Conservation (phyloP, 2,329 filamentous ascomycete species). For the Neoascochyta sp. region DNA sequence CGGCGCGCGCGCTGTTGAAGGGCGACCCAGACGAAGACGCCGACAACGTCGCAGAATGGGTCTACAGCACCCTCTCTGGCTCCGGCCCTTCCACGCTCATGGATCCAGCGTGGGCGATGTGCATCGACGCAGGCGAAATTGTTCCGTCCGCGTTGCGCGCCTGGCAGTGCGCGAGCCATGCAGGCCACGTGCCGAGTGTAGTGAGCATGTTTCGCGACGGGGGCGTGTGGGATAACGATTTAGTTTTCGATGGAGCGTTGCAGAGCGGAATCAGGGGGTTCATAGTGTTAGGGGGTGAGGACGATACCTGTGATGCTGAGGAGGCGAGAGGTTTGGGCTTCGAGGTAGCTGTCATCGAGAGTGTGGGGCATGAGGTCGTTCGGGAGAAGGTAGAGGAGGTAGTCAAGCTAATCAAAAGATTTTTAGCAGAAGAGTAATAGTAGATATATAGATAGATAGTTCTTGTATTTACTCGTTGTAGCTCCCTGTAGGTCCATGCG, state of each 20-base stretch:
- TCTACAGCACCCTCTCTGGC: slow-evolving; percentile 45
- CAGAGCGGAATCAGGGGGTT: slow-evolving; percentile 21
- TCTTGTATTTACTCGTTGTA: no score
- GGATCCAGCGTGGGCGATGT: slow-evolving; percentile 45
- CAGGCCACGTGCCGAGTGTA: slow-evolving; percentile 47
- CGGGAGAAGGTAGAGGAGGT: slow-evolving; percentile 40
- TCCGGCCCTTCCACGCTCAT: slow-evolving; percentile 39
- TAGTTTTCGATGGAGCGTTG: slow-evolving; percentile 27
- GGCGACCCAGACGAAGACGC: slow-evolving; percentile 10
- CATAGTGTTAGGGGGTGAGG: slow-evolving; percentile 38
- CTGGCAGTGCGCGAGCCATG: slow-evolving; percentile 49
- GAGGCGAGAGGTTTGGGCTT: slow-evolving; percentile 36
- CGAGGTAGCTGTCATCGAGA: slow-evolving; percentile 37
- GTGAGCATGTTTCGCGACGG: slow-evolving; percentile 49
- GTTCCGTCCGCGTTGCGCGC: slow-evolving; percentile 48
- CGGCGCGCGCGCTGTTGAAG: neutral
- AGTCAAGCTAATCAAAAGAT: slow-evolving; percentile 27
- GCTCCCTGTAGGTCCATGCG: no score
- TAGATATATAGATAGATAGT: no score
- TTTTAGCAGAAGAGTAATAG: slow-evolving; percentile 29
- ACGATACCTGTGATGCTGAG: slow-evolving; percentile 34
- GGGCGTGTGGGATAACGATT: slow-evolving; percentile 41
- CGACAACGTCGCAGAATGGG: slow-evolving; percentile 36
- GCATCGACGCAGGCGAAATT: slow-evolving; percentile 42
- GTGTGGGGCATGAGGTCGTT: slow-evolving; percentile 43